Evolutionary conservation across 345 rosid genomes (phyloP).

Genomic region (Arabis hirsuta): DNA sequence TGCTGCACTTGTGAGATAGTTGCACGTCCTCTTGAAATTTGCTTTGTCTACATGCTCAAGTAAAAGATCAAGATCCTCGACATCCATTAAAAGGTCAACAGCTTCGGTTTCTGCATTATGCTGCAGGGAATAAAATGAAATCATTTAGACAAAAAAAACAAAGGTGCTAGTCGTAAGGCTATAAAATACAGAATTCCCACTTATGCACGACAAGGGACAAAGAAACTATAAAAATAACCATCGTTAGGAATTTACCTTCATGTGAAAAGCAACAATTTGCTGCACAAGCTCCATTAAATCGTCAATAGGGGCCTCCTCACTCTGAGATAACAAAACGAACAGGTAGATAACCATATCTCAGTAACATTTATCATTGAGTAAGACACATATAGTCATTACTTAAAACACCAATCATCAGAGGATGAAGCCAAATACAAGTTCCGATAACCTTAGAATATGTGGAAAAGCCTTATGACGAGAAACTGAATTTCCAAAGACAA

Average conservation of each 20-base stretch:
- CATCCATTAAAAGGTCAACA: constrained; percentile 97
- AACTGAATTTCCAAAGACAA: constrained; percentile 3
- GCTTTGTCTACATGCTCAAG: constrained; percentile 79
- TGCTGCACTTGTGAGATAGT: constrained; percentile 86
- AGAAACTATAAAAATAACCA: background rate
- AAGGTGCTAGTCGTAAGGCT: background rate
- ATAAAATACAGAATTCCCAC: background rate
- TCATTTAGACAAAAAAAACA: background rate
- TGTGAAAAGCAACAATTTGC: constrained; percentile 90
- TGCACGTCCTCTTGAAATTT: constrained; percentile 93
- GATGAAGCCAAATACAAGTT: constrained; percentile 22
- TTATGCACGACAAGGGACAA: background rate
- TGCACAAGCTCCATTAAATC: constrained; percentile 86
- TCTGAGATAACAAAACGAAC: constrained; percentile 45
- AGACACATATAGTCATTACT: constrained; percentile 18
- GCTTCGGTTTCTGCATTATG: constrained; percentile 99
- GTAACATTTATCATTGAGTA: constrained; percentile 23
- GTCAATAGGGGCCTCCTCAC: constrained; percentile 60
- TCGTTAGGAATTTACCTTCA: constrained; percentile 61
- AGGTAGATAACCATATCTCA: constrained; percentile 20
- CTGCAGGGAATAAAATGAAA: constrained; percentile 48
- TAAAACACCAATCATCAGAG: constrained; percentile 20
- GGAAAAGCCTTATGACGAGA: background rate
- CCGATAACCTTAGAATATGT: constrained; percentile 7
- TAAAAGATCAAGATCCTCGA: constrained; percentile 90